A percentile compares a stretch with the other conserved stretches of the same genome.
phyloP scores from a whole-genome alignment of 2,329 filamentous ascomycete species.

The Epichloe typhina region DNA sequence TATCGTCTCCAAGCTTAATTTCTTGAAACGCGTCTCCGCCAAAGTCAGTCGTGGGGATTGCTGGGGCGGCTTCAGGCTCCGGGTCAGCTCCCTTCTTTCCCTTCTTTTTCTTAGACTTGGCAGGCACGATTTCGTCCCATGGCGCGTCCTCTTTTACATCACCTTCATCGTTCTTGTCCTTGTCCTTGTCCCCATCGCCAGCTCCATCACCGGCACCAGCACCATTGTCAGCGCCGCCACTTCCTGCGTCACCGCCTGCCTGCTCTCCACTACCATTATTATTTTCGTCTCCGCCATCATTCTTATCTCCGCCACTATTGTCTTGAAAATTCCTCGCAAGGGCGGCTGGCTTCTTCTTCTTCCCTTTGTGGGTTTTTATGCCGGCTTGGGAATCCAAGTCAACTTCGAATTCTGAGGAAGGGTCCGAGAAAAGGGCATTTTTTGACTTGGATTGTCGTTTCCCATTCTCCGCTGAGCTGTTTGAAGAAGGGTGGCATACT shows the following conservation, averaged over 20 bases:
- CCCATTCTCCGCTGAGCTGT: background rate
- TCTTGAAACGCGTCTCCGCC: constrained; percentile 48
- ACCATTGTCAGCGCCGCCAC: constrained; percentile 1
- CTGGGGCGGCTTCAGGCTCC: constrained; percentile 16
- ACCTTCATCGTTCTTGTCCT: constrained; percentile 21
- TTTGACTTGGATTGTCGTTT: background rate
- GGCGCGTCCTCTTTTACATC: constrained; percentile 25
- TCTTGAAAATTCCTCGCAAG: constrained; percentile 6
- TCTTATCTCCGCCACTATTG: constrained; percentile 3
- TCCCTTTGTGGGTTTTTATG: constrained; percentile 7
- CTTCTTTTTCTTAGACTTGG: constrained; percentile 29
- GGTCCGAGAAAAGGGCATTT: constrained; percentile 9
- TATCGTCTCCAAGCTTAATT: constrained; percentile 50
- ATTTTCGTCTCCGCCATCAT: constrained; percentile 1
- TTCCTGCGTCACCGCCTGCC: background rate
- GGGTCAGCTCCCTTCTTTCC: constrained; percentile 14
- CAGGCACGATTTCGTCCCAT: constrained; percentile 15
- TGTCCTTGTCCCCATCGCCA: constrained; percentile 5
- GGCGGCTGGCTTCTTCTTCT: constrained; percentile 10
- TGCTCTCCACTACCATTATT: constrained; percentile 7
- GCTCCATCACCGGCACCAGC: constrained; percentile 1
- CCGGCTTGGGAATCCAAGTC: constrained; percentile 11
- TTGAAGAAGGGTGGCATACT: background rate
- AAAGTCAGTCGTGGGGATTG: constrained; percentile 22
- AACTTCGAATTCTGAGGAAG: constrained; percentile 10